These are phyloP conservation scores for Xylaria curta DNA, from an alignment of 495 filamentous ascomycete species.

Conservation along the genomic window DNA sequence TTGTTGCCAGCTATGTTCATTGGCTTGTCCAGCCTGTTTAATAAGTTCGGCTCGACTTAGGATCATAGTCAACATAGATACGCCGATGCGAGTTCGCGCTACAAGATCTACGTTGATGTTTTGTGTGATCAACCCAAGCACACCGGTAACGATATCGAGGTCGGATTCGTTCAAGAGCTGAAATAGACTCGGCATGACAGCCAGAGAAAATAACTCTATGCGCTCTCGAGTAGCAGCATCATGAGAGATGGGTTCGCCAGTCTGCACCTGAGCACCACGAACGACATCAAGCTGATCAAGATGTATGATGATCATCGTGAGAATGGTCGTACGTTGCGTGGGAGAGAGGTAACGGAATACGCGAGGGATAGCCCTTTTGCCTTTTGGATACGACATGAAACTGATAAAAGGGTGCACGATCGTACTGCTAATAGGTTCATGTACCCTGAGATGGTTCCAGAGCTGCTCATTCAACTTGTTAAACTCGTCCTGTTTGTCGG, in stretches of 20 bases:
- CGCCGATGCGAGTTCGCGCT: slow-evolving; percentile 81
- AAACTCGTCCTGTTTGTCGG: slow-evolving; percentile 76
- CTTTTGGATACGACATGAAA: slow-evolving; percentile 92
- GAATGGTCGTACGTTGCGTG: slow-evolving; percentile 89
- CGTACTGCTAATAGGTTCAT: slow-evolving; percentile 81
- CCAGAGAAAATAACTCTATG: slow-evolving; percentile 83
- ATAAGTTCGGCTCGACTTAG: slow-evolving; percentile 91
- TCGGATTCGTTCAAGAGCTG: slow-evolving; percentile 89
- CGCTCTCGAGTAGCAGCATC: slow-evolving; percentile 80
- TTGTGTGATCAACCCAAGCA: slow-evolving; percentile 82
- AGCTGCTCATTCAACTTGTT: slow-evolving; percentile 77
- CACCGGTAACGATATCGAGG: slow-evolving; percentile 85
- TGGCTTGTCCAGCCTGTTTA: slow-evolving; percentile 73
- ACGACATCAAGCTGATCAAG: slow-evolving; percentile 92
- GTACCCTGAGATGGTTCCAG: slow-evolving; percentile 85
- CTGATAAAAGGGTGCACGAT: slow-evolving; percentile 93
- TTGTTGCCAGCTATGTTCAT: slow-evolving; percentile 76
- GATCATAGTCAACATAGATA: slow-evolving; percentile 92
- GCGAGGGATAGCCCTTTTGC: slow-evolving; percentile 92
- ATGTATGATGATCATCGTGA: slow-evolving; percentile 95
- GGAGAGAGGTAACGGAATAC: slow-evolving; percentile 92
- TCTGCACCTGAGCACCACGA: slow-evolving; percentile 70
- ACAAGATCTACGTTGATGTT: slow-evolving; percentile 80
- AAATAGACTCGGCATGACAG: slow-evolving; percentile 89
- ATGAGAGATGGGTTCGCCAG: slow-evolving; percentile 68